phyloP scores from a whole-genome alignment of 345 rosid species.

The Linum lewisii region DNA sequence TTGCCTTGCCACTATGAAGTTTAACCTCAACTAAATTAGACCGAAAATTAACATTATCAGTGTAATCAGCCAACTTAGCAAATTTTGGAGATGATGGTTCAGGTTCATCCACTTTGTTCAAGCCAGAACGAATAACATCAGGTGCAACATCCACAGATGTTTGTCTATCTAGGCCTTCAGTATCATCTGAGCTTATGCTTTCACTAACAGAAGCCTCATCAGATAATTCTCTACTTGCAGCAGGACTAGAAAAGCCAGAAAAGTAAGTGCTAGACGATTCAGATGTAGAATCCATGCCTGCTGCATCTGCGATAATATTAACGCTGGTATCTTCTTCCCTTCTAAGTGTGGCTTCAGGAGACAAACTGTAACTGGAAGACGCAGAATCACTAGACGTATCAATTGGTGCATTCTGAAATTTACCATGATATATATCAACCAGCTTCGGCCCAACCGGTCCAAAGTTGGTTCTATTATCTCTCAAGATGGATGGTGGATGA shows the following conservation, averaged over 20 bases:
- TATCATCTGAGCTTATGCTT: conserved; percentile 55
- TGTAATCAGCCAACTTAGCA: conserved; percentile 54
- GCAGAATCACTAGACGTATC: conserved; percentile 21
- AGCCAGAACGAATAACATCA: conserved; percentile 27
- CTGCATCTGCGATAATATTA: conserved; percentile 33
- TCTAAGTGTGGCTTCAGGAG: conserved; percentile 23
- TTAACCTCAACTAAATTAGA: conserved; percentile 23
- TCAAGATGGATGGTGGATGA: conserved; percentile 32
- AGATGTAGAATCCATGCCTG: conserved; percentile 33
- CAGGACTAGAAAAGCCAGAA: conserved; percentile 69
- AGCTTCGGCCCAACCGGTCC: too few relatives aligned
- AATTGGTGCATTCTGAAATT: conserved; percentile 27
- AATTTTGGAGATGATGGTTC: conserved; percentile 60
- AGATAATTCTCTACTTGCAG: conserved; percentile 41
- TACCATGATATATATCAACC: conserved; percentile 9
- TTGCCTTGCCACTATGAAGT: conserved; percentile 16
- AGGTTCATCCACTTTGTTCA: conserved; percentile 28
- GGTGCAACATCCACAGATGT: conserved; percentile 25
- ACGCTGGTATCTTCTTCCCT: conserved; percentile 31
- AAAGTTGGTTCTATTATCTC: conserved; percentile 30
- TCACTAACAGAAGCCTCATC: conserved; percentile 62
- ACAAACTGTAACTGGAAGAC: conserved; percentile 23
- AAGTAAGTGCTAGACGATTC: conserved; percentile 51
- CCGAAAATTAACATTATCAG: conserved; percentile 27
- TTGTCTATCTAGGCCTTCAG: conserved; percentile 35